Conservation (phyloP, 345 rosid species). For the Eucalyptus leucophloia region DNA sequence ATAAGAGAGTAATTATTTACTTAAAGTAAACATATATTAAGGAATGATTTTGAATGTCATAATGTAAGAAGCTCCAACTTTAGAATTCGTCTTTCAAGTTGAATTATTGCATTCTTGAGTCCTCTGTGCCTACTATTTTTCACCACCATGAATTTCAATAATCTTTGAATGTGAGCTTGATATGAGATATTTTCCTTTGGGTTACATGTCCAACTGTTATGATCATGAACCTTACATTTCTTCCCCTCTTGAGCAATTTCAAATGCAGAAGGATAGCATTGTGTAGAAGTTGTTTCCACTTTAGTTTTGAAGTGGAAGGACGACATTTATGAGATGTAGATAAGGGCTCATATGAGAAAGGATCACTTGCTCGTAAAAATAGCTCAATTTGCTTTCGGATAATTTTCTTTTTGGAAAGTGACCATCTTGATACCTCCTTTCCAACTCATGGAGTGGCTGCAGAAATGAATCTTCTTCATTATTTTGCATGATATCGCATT, state of each 20-base stretch:
- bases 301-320: not conserved
- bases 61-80: not conserved
- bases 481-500: not conserved
- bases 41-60: not conserved
- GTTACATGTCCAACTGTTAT: not conserved
- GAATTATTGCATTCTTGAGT: not conserved
- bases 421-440: not conserved
- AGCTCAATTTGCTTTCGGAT: not conserved
- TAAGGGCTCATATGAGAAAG: too few relatives aligned
- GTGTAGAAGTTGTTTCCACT: not conserved
- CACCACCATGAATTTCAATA: too few relatives aligned
- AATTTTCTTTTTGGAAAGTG: not conserved
- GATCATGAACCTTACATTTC: not conserved
- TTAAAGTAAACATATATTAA: too few relatives aligned
- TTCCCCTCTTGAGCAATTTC: not conserved
- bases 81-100: not conserved
- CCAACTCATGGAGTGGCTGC: not conserved
- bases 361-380: not conserved
- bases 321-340: not conserved
- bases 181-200: not conserved
- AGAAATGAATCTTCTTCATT: not conserved
- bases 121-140: not conserved
- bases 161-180: not conserved
- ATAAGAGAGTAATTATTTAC: not conserved
- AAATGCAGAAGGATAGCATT: too few relatives aligned